These are phyloP conservation scores for Botrytis tulipae DNA, from an alignment of 2,329 filamentous ascomycete genomes.

Conservation along the genomic window DNA sequence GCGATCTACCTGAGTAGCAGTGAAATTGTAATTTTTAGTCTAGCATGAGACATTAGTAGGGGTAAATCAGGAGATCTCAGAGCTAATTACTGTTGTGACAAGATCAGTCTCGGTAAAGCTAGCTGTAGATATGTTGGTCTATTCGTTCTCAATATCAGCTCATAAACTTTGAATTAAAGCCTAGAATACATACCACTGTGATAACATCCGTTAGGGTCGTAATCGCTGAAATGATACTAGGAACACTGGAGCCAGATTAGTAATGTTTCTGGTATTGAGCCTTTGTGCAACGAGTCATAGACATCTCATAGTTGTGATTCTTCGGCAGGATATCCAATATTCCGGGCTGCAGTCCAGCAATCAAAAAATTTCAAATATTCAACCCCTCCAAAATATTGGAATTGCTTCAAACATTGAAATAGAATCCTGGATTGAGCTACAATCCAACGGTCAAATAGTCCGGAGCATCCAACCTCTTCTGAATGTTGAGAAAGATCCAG, in stretches of 20 bases:
- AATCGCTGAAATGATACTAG: conserved; percentile 6
- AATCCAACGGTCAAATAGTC: not conserved
- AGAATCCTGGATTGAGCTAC: not conserved
- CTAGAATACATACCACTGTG: conserved; percentile 2
- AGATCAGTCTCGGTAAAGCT: conserved; percentile 4
- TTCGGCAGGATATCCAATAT: not conserved
- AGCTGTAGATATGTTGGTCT: conserved; percentile 12
- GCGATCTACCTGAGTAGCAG: conserved; percentile 5
- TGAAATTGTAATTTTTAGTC: conserved; percentile 19
- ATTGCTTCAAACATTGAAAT: not conserved
- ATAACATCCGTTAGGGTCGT: conserved; percentile 7
- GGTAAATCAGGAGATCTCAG: too few relatives aligned
- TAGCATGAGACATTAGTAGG: not conserved
- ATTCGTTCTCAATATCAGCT: not conserved
- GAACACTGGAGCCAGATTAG: not conserved
- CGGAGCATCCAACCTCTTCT: not conserved
- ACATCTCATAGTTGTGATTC: not conserved
- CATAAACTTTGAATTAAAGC: not conserved
- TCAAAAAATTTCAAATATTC: fast-evolving
- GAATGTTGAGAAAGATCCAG: not conserved
- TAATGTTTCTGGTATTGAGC: not conserved
- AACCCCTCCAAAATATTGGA: not conserved
- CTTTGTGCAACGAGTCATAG: not conserved
- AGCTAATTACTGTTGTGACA: not conserved
- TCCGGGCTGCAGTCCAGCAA: not conserved